Evolutionary conservation across 2,329 filamentous ascomycete species (phyloP).

Genomic region (Aspergillus sp.): DNA sequence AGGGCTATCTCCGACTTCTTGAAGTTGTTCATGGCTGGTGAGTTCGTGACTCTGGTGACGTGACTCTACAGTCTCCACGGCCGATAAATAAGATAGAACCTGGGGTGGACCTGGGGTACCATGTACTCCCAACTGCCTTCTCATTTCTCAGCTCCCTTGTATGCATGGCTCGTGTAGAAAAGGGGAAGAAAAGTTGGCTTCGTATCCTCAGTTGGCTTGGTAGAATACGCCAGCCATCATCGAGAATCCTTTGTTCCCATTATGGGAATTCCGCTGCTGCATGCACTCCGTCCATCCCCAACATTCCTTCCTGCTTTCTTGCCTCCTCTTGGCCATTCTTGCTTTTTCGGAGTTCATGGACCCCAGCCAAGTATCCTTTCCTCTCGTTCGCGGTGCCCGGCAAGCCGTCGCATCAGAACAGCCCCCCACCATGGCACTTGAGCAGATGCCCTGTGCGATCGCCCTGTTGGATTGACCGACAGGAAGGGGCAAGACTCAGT

Average conservation of each 20-base stretch:
- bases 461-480: neutral
- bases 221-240: neutral
- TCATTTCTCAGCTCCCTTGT: too few relatives aligned
- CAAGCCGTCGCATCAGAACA: neutral
- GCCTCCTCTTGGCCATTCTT: neutral
- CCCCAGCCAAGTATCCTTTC: neutral
- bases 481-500: neutral
- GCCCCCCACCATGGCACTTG: neutral
- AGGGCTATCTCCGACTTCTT: neutral
- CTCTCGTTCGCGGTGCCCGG: neutral
- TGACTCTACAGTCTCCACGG: neutral
- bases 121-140: neutral
- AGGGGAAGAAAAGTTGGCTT: neutral
- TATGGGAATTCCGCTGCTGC: neutral
- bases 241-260: neutral
- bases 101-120: neutral
- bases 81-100: neutral
- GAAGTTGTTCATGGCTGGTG: neutral
- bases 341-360: slow-evolving; percentile 5
- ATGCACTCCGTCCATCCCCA: neutral
- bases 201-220: neutral
- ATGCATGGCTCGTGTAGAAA: neutral
- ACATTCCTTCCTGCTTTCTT: neutral
- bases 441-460: neutral
- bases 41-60: neutral